Evolutionary conservation across 2,329 filamentous ascomycete species (phyloP), one percentile per base, ranked within the genome.

Genomic region (Magnaporthales sp.): DNA sequence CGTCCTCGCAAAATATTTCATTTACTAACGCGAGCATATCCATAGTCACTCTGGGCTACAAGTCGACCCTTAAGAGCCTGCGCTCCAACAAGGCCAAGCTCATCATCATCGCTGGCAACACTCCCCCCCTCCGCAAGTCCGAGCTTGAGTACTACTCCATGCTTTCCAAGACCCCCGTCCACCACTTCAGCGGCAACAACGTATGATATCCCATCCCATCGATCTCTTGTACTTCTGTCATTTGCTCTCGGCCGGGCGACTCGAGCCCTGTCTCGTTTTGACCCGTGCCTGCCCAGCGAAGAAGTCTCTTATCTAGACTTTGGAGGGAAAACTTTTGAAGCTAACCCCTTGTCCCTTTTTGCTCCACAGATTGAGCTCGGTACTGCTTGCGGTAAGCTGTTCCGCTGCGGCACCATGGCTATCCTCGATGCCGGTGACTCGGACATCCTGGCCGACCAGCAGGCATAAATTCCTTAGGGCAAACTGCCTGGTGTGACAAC

Each of bases 161-260:
- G 92, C 82, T 96, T 76, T 89, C 89, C 80, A 97, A 98, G 89
- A 92, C 90, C 76, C 89, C 91, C 72, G 94, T 98, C 77, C 94
- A 98, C 87, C 95, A 99, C 87, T 98, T 97, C 85, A 87, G 87
- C 74, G 95, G 95, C 77, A 97, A 96, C 90, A 98, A 98, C 89
- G 94, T 98, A 90, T 90, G 94, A 92, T 67, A 60, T 60, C 46
- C 24, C 46, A 60, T 26, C 22, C 51, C 8, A n/a, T 56, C 30
- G 26, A 24, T 58, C 58, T 26, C 54, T 2, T 66, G n/a, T 58
- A 58, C 32, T 68, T 65, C 32, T 62, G 31, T n/a, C 58, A 61
- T n/a, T 64, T 62, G 22, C 31, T 65, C 66, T 63, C 29, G 30
- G 63, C 64, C 64, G 54, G 64, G 51, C 64, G 64, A 61, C n/a